These are phyloP conservation scores for Saccharomyces pastorianus DNA, from an alignment of 1,139 yeast genomes.

Conservation along the genomic window DNA sequence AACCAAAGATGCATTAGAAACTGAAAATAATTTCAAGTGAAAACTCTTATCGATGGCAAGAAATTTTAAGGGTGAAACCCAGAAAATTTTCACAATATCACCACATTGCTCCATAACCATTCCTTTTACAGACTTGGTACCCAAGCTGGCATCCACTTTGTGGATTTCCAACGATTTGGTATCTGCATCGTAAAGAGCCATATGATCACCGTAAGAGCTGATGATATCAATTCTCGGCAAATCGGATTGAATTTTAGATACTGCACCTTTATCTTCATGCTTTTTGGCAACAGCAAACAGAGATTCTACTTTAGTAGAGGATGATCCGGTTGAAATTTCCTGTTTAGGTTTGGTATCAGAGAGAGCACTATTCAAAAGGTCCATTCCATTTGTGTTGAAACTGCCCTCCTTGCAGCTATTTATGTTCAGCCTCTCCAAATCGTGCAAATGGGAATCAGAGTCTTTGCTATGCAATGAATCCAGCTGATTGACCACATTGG, in stretches of 20 bases:
- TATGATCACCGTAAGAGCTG: background rate
- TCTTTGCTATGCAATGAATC: conserved; percentile 16
- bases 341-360: background rate
- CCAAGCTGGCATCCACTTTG: background rate
- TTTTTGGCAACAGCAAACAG: background rate
- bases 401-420: background rate
- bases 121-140: background rate
- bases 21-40: background rate
- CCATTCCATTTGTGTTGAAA: background rate
- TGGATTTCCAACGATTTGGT: background rate
- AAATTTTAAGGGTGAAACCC: background rate
- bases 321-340: background rate
- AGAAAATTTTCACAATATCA: background rate
- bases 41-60: background rate
- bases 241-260: background rate
- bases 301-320: background rate
- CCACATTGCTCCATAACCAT: background rate
- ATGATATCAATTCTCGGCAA: background rate
- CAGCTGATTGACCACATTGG: conserved; percentile 24
- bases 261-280: background rate
- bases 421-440: conserved; percentile 18
- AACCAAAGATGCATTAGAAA: background rate
- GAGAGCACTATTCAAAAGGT: background rate
- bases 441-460: conserved; percentile 19
- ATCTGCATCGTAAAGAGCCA: background rate